Conservation (phyloP, 1,284 basidiomycete species). For the Trametes sp. region DNA sequence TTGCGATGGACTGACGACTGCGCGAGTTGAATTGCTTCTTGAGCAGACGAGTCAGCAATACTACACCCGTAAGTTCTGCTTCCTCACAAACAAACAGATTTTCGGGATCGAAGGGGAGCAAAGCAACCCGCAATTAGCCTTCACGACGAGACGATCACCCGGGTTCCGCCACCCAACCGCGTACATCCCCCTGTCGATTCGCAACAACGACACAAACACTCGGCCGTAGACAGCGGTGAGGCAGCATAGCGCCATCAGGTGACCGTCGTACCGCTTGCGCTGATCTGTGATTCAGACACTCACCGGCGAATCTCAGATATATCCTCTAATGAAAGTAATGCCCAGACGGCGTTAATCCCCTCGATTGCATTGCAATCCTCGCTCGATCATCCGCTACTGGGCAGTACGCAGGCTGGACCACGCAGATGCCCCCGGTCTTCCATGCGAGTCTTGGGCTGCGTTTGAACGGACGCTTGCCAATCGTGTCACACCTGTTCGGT, state of each 20-base stretch:
- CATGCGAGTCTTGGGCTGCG: neutral
- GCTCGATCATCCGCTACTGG: slow-evolving; percentile 10
- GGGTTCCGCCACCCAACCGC: slow-evolving; percentile 2
- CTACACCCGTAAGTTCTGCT: neutral
- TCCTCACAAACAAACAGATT: slow-evolving; percentile 9
- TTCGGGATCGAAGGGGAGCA: slow-evolving; percentile 9
- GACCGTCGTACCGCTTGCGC: slow-evolving; percentile 25
- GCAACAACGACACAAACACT: slow-evolving; percentile 17
- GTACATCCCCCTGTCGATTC: slow-evolving; percentile 12
- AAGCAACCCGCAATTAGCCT: slow-evolving; percentile 12
- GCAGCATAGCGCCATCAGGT: slow-evolving; percentile 25
- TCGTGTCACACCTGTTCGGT: slow-evolving; percentile 7
- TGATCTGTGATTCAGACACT: slow-evolving; percentile 25
- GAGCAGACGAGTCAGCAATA: neutral
- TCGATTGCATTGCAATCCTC: neutral
- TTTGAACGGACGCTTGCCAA: slow-evolving; percentile 11
- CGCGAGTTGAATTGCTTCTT: neutral
- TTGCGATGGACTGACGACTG: neutral
- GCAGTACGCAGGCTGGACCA: neutral
- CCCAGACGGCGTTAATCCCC: slow-evolving; percentile 6
- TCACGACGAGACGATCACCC: slow-evolving; percentile 16
- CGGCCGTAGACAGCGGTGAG: slow-evolving; percentile 15
- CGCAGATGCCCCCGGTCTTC: neutral
- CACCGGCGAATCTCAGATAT: slow-evolving; percentile 24
- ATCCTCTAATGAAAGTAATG: slow-evolving; percentile 6